phyloP scores from a whole-genome alignment of 192 early-diverging fungal species.

The Linnemannia hyalina region DNA sequence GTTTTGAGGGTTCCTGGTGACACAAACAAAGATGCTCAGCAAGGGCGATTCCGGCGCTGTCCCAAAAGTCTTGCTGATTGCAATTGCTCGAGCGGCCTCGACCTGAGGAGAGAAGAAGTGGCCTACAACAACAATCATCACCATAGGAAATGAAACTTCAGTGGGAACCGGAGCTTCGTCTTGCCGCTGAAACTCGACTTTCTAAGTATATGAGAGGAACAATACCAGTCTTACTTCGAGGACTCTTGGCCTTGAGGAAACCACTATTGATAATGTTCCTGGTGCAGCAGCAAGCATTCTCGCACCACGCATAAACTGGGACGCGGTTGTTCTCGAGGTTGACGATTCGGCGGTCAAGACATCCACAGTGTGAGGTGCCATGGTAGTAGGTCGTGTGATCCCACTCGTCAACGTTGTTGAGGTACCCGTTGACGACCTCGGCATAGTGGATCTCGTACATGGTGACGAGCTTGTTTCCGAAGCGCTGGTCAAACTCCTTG shows the following conservation, averaged over 20 bases:
- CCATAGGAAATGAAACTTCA: neutral
- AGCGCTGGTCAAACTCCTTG: neutral
- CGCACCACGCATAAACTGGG: neutral
- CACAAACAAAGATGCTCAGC: neutral
- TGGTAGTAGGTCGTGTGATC: neutral
- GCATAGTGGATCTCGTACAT: neutral
- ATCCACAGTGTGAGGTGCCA: neutral
- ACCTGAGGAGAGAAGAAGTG: neutral
- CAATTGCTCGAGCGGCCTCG: neutral
- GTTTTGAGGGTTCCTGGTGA: neutral
- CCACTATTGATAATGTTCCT: neutral
- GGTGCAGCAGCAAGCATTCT: neutral
- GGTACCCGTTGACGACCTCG: neutral
- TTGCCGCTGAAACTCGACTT: too few species aligned
- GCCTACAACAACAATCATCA: neutral
- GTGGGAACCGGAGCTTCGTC: neutral
- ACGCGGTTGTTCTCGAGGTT: neutral
- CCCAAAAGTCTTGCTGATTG: neutral
- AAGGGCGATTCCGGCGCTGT: neutral
- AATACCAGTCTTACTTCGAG: neutral
- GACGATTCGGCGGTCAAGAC: neutral
- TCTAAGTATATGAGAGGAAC: neutral
- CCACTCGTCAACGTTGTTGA: neutral
- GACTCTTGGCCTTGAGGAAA: neutral
- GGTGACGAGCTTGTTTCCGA: neutral